Evolutionary conservation across 2,329 filamentous ascomycete species (phyloP), one percentile per base, ranked within the genome.

Genomic region (Monilinia fructigena): DNA sequence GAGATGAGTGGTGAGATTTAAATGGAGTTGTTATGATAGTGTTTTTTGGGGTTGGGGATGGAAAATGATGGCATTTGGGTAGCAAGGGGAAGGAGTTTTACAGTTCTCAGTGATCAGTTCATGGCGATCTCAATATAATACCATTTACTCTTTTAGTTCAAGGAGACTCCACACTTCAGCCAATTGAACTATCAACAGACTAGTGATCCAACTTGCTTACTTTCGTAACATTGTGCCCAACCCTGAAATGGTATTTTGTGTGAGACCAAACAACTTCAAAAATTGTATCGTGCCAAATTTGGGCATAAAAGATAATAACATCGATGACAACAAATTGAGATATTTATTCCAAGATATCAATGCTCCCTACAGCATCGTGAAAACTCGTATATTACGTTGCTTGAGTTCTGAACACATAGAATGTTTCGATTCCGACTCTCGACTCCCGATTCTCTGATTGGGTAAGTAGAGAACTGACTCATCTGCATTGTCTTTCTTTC

Each of bases 1-100:
- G 86, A 90, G 75, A 88, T 87, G 54, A 70, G 67, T 20, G 54
- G 48, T 40, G 66, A 48, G 40, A 62, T 42, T 11, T 62, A 26
- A 23, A 40, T 23, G 7, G 12, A n/a, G 31, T 31, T 31, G 6
- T 38, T 40, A 2, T 23, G 16, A 16, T 40, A 14, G 16, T 62
- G 31, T 16, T 4, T 28, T 54, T 16, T 62, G 31, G n/a, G 28
- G 38, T 38, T 11, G 40, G 40, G 53, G n/a, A 60, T 52, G 63
- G 26, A n/a, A 20, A 58, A 50, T 40, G n/a, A 48, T 23, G 3
- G 45, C 6, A 59, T 42, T 11, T 23, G 20, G 45, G 18, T 35
- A 26, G 55, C 35, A 50, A 38, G 7, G 28, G 28, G 12, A 35
- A 12, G 28, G 56, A 42, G 28, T 50, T 54, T n/a, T n/a, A 54